phyloP scores from a whole-genome alignment of 495 filamentous ascomycete species.

The Neurospora terricola region DNA sequence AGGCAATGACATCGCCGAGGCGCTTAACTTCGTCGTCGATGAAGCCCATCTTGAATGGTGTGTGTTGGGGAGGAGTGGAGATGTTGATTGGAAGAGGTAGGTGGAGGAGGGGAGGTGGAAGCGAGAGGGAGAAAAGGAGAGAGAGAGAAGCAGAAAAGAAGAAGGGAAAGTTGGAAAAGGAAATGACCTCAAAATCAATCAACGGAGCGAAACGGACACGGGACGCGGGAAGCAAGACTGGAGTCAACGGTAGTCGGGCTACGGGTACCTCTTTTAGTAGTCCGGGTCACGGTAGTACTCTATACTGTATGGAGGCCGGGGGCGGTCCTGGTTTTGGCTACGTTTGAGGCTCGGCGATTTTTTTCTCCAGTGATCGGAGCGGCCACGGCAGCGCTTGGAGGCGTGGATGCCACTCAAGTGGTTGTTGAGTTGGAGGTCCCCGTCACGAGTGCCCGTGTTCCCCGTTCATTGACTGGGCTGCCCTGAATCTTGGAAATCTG shows the following conservation, averaged over 20 bases:
- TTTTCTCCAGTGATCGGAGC: background rate
- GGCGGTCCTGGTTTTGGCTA: background rate
- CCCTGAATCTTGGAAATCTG: background rate
- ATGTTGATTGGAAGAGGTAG: background rate
- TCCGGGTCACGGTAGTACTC: background rate
- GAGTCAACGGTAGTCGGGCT: background rate
- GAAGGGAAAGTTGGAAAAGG: constrained; percentile 8
- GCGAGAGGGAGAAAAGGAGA: constrained; percentile 10
- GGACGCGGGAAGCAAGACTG: background rate
- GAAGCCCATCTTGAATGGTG: constrained; percentile 59
- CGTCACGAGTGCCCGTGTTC: background rate
- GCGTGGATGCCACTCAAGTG: background rate
- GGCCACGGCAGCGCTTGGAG: background rate
- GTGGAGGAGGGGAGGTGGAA: constrained; percentile 1
- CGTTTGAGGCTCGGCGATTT: background rate
- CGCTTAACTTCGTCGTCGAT: constrained; percentile 69
- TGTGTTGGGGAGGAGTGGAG: constrained; percentile 14
- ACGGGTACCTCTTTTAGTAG: background rate
- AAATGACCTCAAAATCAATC: constrained; percentile 14
- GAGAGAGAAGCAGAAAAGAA: constrained; percentile 6
- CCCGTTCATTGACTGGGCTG: background rate
- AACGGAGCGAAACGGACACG: background rate
- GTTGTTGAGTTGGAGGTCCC: background rate
- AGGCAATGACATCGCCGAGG: constrained; percentile 66
- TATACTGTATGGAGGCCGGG: background rate